Base-by-base conservation (phyloP, 2,329 filamentous ascomycete genomes). In the Pyrenophora teres region DNA sequence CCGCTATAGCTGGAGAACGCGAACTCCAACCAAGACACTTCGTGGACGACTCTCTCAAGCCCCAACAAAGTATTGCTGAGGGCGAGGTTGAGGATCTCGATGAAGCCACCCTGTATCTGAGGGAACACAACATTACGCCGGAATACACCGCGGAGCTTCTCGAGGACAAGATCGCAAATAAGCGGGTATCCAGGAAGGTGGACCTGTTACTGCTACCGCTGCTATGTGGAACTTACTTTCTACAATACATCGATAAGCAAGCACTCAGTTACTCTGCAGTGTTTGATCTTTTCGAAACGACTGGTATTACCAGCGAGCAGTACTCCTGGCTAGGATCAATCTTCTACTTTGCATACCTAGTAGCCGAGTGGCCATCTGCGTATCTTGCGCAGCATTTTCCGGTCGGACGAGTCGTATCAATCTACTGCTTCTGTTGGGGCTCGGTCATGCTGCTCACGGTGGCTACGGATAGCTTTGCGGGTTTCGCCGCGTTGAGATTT, bases 241-340 rank as follows among this genome's bases (percentile, higher is more conserved):
- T 84, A 5, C 81, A 84, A 56, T 83, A 81, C 53, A 80, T 83
- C 59, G 81, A 83, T 66, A 85, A 84, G 67, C 77, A 80, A 54
- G 78, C 81, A 0, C 69, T 83, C 4, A 76, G 76, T 0, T 84
- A 83, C 61, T 76, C 78, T 0, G 81, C 81, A 2, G 80, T 84
- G 0, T 84, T 83, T 52, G 82, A 84, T 40, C 70, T 84, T 0
- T 79, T 83, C 53, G 67, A 70, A 10, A 76, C 76, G 18, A 81
- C 81, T 0, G 69, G 75, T 15, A 81, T 83, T 58, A 76, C 68
- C 1, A 64, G 72, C 12, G 70, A 71, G 1, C 69, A 83, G 44
- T 85, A 84, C 54, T 76, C 75, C 40, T 83, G 81, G 80, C 74
- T 83, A n/a, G 78, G 80, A 1, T 80, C 76, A 18, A 78, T 83